These are phyloP conservation scores for Conticribra weissflogii DNA, from an alignment of 108 stramenopile genomes.

Conservation along the genomic window DNA sequence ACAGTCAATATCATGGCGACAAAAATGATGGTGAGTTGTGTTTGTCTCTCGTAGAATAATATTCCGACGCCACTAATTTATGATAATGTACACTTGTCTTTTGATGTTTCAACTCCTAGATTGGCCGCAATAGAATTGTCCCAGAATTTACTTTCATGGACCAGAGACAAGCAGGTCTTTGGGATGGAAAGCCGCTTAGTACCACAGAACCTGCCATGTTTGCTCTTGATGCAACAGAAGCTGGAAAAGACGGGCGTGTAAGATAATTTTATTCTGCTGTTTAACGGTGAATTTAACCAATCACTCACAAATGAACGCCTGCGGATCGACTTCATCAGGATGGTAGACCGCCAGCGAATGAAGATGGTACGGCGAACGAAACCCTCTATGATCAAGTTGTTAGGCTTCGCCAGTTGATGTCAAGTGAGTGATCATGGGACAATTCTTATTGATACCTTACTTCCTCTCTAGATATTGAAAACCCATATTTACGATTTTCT, in stretches of 20 bases:
- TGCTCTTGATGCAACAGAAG: slow-evolving; percentile 38
- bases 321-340: background rate
- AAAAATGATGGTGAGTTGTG: slow-evolving; percentile 37
- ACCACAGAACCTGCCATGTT: slow-evolving; percentile 43
- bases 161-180: slow-evolving; percentile 50
- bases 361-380: slow-evolving; percentile 69
- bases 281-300: background rate
- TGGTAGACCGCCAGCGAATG: slow-evolving; percentile 61
- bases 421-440: slow-evolving; percentile 13
- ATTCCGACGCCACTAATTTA: background rate
- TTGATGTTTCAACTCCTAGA: slow-evolving; percentile 3
- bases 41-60: background rate
- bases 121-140: slow-evolving; percentile 52
- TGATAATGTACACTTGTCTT: background rate
- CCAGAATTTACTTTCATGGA: slow-evolving; percentile 73
- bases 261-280: background rate
- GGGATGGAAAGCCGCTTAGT: slow-evolving; percentile 45
- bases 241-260: slow-evolving; percentile 48
- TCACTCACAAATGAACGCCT: background rate
- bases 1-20: slow-evolving; percentile 53
- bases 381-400: slow-evolving; percentile 52
- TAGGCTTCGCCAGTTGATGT: slow-evolving; percentile 59
- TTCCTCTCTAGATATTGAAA: background rate
- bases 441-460: background rate
- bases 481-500: background rate